A percentile compares a stretch with the other conserved stretches of the same genome.
phyloP scores from a whole-genome alignment of 129 eudicot genomes.

The Centaurea solstitialis region DNA sequence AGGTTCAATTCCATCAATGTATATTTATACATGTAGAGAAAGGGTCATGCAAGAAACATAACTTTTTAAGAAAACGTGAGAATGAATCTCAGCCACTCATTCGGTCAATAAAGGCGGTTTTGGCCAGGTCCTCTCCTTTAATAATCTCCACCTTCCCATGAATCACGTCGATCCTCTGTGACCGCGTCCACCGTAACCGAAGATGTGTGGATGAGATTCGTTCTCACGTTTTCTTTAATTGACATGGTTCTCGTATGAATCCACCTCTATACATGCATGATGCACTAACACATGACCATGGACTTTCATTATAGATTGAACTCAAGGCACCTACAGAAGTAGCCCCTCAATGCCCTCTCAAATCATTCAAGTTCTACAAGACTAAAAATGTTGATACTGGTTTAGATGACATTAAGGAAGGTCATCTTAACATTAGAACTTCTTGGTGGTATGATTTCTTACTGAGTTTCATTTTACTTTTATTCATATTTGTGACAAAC shows the following conservation, averaged over 20 bases:
- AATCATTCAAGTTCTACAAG: slow-evolving; percentile 52
- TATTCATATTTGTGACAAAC: neutral
- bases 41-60: too few relatives aligned
- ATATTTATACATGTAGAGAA: too few relatives aligned
- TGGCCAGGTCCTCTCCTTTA: too few relatives aligned
- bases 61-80: too few relatives aligned
- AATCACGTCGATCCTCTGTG: too few relatives aligned
- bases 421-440: slow-evolving; percentile 51
- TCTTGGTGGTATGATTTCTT: slow-evolving; percentile 65
- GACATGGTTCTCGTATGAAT: too few relatives aligned
- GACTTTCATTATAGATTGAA: slow-evolving; percentile 39
- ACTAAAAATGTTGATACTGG: slow-evolving; percentile 52
- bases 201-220: too few relatives aligned
- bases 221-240: too few relatives aligned
- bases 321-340: slow-evolving; percentile 53
- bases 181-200: too few relatives aligned
- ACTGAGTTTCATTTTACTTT: neutral
- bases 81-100: too few relatives aligned
- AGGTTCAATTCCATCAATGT: slow-evolving; percentile 38
- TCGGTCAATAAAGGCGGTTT: too few relatives aligned
- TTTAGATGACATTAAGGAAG: slow-evolving; percentile 39
- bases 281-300: neutral
- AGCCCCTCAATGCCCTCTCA: slow-evolving; percentile 60
- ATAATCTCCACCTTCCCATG: too few relatives aligned
- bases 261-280: neutral